Evolutionary conservation across 2,329 filamentous ascomycete genomes (phyloP).

Genomic region (Cercospora citrullina): DNA sequence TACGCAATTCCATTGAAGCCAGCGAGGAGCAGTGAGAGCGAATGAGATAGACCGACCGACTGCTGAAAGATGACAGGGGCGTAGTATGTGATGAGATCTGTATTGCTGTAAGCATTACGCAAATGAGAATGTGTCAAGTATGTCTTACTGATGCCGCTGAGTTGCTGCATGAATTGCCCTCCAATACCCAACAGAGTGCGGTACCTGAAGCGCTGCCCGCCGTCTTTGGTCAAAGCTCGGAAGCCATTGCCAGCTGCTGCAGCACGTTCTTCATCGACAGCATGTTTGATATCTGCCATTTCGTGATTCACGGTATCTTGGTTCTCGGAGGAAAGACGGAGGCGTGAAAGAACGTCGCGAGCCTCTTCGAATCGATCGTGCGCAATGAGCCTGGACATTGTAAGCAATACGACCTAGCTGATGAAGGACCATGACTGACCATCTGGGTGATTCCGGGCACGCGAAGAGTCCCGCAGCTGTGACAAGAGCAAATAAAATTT

Average conservation of each 20-base stretch:
- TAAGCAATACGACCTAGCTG: neutral
- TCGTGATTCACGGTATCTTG: constrained; percentile 28
- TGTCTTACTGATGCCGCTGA: constrained; percentile 33
- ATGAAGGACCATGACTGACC: constrained; percentile 26
- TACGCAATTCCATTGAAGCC: constrained; percentile 53
- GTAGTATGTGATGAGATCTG: constrained; percentile 32
- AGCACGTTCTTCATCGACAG: constrained; percentile 45
- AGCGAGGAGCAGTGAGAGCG: constrained; percentile 45
- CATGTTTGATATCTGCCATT: constrained; percentile 44
- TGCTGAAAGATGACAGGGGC: constrained; percentile 44
- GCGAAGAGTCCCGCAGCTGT: constrained; percentile 39
- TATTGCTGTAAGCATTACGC: constrained; percentile 12
- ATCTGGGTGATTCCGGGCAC: constrained; percentile 43
- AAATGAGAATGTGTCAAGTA: constrained; percentile 23
- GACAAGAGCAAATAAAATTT: constrained; percentile 44
- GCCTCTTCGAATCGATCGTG: constrained; percentile 33
- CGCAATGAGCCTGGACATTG: constrained; percentile 27
- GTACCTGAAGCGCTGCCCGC: constrained; percentile 46
- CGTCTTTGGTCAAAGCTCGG: constrained; percentile 45
- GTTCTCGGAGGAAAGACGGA: constrained; percentile 35
- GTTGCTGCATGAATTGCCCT: constrained; percentile 51
- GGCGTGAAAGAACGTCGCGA: constrained; percentile 33
- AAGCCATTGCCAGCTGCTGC: constrained; percentile 37
- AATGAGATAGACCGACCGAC: constrained; percentile 53
- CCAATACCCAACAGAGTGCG: constrained; percentile 46